Evolutionary conservation across 2,329 filamentous ascomycete genomes (phyloP), one percentile per base, ranked within the genome.

Genomic region (Aureobasidium subglaciale): DNA sequence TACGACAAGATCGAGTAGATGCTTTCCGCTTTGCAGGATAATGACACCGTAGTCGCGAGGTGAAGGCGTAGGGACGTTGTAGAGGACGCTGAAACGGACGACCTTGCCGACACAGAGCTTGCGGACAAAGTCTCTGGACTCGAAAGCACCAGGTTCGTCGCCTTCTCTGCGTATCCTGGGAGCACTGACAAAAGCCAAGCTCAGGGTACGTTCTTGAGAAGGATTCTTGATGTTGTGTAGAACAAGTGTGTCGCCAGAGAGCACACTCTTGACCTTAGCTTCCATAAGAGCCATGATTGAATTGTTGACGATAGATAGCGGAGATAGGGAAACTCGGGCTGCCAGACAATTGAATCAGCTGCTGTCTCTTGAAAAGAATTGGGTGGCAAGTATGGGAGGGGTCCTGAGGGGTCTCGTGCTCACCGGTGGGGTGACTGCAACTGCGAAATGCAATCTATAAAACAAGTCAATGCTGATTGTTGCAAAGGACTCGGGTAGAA

Each of bases 241-340:
- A 61, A 97, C 78, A 64, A 97, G 75, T 25, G 91, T 96, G 77
- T 97, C 93, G 66, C 93, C 93, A 67, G 91, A 96, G 67, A 95
- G 78, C 63, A 96, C 89, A 70, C 87, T 89, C 80, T 99, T 99
- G 73, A 97, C 91, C 67, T 85, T 87, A 69, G 85, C 79, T 75
- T 80, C 83, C 70, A 83, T 72, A 65, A 82, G 57, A 30, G 63
- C 58, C 65, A 67, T 67, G 56, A 18, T 61, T 55, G 35, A 8
- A 16, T 40, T 30, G 41, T 25, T 30, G 42, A 34, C 35, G 13
- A 4, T n/a, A n/a, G 50, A 27, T 32, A 8, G 38, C 24, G 29
- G 27, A 30, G n/a, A 22, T n/a, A 13, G n/a, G 13, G 24, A 30
- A 5, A n/a, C 38, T 22, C 1, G 52, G 15, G 7, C 41, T 55